A percentile compares a stretch with the other conserved stretches of the same genome.
Conservation (phyloP, 2,329 filamentous ascomycete genomes). For the Colletotrichum orchidophilum region DNA sequence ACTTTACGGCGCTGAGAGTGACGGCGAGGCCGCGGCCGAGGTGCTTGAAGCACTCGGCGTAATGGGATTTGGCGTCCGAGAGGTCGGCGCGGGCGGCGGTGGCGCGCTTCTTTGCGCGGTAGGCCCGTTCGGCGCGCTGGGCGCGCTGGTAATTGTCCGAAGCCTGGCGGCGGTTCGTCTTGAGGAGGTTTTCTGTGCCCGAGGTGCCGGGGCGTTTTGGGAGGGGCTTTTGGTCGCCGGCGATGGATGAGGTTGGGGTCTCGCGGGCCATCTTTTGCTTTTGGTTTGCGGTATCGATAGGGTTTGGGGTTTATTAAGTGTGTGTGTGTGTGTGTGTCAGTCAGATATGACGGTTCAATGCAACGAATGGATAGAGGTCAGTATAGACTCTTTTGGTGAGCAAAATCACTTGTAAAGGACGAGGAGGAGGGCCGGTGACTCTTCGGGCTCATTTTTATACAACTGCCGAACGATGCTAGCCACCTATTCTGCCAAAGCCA, state of each 20-base stretch:
- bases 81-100: slow-evolving; percentile 48
- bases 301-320: not conserved
- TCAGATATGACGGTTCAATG: not conserved
- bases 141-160: slow-evolving; percentile 50
- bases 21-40: slow-evolving; percentile 46
- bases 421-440: not conserved
- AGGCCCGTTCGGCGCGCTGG: slow-evolving; percentile 50
- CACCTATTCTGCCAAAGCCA: not conserved
- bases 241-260: slow-evolving; percentile 20
- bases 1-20: slow-evolving; percentile 42
- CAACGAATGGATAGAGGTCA: slow-evolving; percentile 25
- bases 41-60: slow-evolving; percentile 47
- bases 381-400: slow-evolving; percentile 16
- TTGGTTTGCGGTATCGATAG: not conserved
- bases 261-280: slow-evolving; percentile 27
- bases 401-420: slow-evolving; percentile 16
- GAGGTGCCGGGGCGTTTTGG: slow-evolving; percentile 52
- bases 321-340: not conserved
- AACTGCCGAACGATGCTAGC: slow-evolving; percentile 1
- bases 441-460: slow-evolving; percentile 16
- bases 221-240: slow-evolving; percentile 38
- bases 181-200: slow-evolving; percentile 53
- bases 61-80: slow-evolving; percentile 50
- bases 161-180: slow-evolving; percentile 48
- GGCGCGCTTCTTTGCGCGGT: slow-evolving; percentile 52